phyloP scores from a whole-genome alignment of 208 protist genomes.

The Trypanosoma caninum region DNA sequence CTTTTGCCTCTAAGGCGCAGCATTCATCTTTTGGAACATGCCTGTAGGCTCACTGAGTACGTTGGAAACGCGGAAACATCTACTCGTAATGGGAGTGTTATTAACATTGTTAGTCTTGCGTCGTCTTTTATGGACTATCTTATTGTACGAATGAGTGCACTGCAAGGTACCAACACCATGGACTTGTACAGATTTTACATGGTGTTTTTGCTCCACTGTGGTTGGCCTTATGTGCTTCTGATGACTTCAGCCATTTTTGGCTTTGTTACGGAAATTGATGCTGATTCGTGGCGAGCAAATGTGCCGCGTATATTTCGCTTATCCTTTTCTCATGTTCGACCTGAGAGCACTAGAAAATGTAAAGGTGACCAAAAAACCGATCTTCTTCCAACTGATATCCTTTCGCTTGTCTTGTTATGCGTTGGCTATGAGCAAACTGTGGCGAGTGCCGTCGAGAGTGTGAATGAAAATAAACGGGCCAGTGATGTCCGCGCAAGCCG shows the following conservation, averaged over 20 bases:
- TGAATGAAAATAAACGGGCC: background rate
- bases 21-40: constrained; percentile 16
- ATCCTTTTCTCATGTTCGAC: constrained; percentile 74
- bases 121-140: constrained; percentile 57
- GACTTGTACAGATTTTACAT: constrained; percentile 77
- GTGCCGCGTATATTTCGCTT: constrained; percentile 76
- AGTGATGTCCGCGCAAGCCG: constrained; percentile 8
- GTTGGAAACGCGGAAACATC: background rate
- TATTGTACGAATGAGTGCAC: constrained; percentile 58
- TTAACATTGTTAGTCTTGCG: constrained; percentile 13
- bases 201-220: constrained; percentile 57
- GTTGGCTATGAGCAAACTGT: constrained; percentile 46
- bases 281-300: constrained; percentile 49
- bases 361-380: constrained; percentile 11
- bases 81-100: background rate
- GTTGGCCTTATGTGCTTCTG: constrained; percentile 81
- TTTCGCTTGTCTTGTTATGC: constrained; percentile 75
- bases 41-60: constrained; percentile 1
- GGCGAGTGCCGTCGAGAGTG: background rate
- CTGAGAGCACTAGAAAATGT: constrained; percentile 21
- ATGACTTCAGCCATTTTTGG: constrained; percentile 72
- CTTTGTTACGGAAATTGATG: constrained; percentile 58
- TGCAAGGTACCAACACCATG: constrained; percentile 65
- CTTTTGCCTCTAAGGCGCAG: constrained; percentile 21
- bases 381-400: constrained; percentile 65